Percentiles rank a stretch among this genome's conserved stretches.
These are phyloP conservation scores for Cryptococcus neoformans DNA, from an alignment of 1,284 basidiomycete genomes.

Conservation along the genomic window DNA sequence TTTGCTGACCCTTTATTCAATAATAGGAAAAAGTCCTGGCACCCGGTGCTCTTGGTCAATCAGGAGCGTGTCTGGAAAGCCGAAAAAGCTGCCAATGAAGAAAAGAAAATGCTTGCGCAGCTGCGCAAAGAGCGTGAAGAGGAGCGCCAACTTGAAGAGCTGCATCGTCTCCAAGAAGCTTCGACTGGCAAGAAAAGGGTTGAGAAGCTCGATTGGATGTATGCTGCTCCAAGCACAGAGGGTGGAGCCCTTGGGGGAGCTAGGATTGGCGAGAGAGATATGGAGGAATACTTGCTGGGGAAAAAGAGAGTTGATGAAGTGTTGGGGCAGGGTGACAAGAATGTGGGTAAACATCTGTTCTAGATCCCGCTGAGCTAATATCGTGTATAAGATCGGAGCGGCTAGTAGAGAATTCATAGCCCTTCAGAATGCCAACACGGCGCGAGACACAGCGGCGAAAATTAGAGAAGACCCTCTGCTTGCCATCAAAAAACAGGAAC, in stretches of 20 bases:
- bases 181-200: conserved; percentile 90
- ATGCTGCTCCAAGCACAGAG: conserved; percentile 85
- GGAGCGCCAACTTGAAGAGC: conserved; percentile 91
- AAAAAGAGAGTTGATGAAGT: conserved; percentile 98
- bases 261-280: conserved; percentile 62
- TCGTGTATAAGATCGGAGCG: conserved; percentile 62
- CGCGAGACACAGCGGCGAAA: conserved; percentile 84
- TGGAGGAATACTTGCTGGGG: conserved; percentile 96
- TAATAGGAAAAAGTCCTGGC: conserved; percentile 97
- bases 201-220: conserved; percentile 99
- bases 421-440: conserved; percentile 87
- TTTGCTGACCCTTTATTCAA: conserved; percentile 1
- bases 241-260: conserved; percentile 61
- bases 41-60: conserved; percentile 95
- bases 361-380: not conserved
- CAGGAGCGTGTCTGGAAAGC: conserved; percentile 99
- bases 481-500: conserved; percentile 97
- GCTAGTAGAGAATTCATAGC: conserved; percentile 87
- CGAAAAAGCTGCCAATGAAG: conserved; percentile 94
- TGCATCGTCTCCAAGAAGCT: conserved; percentile 89
- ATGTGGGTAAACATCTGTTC: conserved; percentile 56
- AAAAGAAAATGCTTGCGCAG: conserved; percentile 97
- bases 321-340: conserved; percentile 75
- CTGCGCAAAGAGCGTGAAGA: conserved; percentile 96
- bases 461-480: conserved; percentile 94